Evolutionary conservation across 768 basidiomycete genomes (phyloP).

Genomic region (Phanerodontia chrysosporium): DNA sequence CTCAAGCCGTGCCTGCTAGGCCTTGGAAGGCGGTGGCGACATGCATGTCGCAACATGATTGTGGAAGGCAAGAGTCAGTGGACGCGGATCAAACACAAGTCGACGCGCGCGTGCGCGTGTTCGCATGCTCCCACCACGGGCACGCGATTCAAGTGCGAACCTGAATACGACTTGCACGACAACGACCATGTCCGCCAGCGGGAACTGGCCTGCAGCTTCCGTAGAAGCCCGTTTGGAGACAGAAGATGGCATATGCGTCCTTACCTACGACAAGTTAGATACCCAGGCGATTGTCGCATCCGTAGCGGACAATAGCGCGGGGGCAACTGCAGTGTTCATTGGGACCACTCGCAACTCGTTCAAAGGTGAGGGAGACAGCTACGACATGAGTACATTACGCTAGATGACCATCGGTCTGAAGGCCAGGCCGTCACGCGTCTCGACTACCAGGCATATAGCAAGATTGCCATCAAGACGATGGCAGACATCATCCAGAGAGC

Average conservation of each 20-base stretch:
- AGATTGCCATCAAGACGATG: conserved; percentile 77
- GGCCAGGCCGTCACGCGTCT: conserved; percentile 68
- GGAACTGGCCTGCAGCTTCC: conserved; percentile 28
- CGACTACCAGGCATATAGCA: conserved; percentile 83
- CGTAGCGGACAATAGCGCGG: conserved; percentile 60
- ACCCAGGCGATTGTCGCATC: conserved; percentile 52
- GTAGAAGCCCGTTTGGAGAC: conserved; percentile 39
- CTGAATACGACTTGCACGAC: neutral
- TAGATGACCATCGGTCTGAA: conserved; percentile 24
- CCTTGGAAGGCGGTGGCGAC: conserved; percentile 6
- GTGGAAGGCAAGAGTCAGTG: conserved; percentile 3
- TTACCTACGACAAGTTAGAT: conserved; percentile 60
- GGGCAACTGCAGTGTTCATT: conserved; percentile 73
- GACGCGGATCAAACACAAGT: neutral
- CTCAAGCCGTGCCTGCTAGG: conserved; percentile 4
- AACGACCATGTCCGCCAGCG: conserved; percentile 3
- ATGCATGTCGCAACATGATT: conserved; percentile 14
- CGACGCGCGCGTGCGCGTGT: neutral
- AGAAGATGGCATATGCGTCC: conserved; percentile 45
- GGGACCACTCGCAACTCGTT: conserved; percentile 87
- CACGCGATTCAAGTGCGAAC: too few species aligned
- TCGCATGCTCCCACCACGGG: too few species aligned
- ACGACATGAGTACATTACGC: neutral
- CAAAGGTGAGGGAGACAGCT: conserved; percentile 46
- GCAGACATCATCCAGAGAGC: conserved; percentile 49